A percentile compares a stretch with the other conserved stretches of the same genome.
These are phyloP conservation scores for Blastobotrys buckinghamii DNA, from an alignment of 1,139 yeast genomes.

Conservation along the genomic window DNA sequence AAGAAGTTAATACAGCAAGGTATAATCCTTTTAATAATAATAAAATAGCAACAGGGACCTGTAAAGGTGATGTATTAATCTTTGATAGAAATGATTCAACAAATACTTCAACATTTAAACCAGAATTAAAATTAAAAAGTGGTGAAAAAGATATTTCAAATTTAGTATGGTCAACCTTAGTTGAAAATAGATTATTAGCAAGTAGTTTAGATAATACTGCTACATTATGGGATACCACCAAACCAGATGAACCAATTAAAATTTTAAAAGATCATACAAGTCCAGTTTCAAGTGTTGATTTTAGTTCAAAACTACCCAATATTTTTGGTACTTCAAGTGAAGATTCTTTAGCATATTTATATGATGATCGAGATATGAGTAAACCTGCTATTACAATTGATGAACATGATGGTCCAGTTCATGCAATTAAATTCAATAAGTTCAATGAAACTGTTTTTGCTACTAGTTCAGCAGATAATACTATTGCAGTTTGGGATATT, in stretches of 20 bases:
- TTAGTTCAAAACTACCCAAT: slow-evolving; percentile 42
- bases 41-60: slow-evolving; percentile 70
- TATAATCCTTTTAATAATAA: slow-evolving; percentile 67
- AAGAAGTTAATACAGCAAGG: slow-evolving; percentile 78
- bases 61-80: slow-evolving; percentile 61
- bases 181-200: slow-evolving; percentile 41
- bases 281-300: slow-evolving; percentile 38
- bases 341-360: slow-evolving; percentile 60
- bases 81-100: slow-evolving; percentile 44
- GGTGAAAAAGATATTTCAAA: slow-evolving; percentile 69
- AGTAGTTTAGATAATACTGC: slow-evolving; percentile 66
- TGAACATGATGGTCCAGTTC: slow-evolving; percentile 44
- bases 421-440: slow-evolving; percentile 61
- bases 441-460: slow-evolving; percentile 51
- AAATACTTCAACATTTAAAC: slow-evolving; percentile 25
- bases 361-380: slow-evolving; percentile 51
- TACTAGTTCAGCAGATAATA: slow-evolving; percentile 63
- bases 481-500: slow-evolving; percentile 62
- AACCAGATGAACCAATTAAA: slow-evolving; percentile 18
- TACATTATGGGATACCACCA: slow-evolving; percentile 57
- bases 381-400: slow-evolving; percentile 25
- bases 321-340: slow-evolving; percentile 72
- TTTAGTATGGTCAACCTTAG: slow-evolving; percentile 54
- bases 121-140: slow-evolving; percentile 39
- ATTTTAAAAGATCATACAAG: slow-evolving; percentile 27